phyloP scores from a whole-genome alignment of 371 early-diverging fungal species.

The Lichtheimia ramosa region DNA sequence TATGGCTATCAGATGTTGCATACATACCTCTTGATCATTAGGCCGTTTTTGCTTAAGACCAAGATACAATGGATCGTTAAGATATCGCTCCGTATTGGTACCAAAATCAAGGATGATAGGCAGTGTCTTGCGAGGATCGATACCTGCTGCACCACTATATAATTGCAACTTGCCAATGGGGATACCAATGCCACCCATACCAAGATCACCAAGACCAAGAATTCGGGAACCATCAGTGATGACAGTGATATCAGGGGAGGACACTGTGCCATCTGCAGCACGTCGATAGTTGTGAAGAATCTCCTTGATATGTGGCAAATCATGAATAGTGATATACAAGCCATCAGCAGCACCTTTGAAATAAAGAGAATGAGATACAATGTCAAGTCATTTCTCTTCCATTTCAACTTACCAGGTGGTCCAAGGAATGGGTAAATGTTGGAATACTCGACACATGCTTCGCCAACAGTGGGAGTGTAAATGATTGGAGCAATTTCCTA shows the following conservation, averaged over 20 bases:
- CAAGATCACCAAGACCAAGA: conserved; percentile 90
- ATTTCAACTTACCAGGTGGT: conserved; percentile 61
- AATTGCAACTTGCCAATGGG: conserved; percentile 91
- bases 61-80: conserved; percentile 85
- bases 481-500: conserved; percentile 79
- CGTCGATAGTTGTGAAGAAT: conserved; percentile 64
- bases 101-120: conserved; percentile 91
- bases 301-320: conserved; percentile 65
- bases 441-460: conserved; percentile 88
- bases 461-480: conserved; percentile 92
- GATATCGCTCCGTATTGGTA: conserved; percentile 75
- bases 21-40: conserved; percentile 48
- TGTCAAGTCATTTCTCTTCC: neutral
- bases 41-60: conserved; percentile 80
- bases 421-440: conserved; percentile 83
- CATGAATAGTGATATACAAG: conserved; percentile 79
- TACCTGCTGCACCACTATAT: conserved; percentile 88
- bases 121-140: conserved; percentile 82
- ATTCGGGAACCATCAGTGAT: conserved; percentile 94
- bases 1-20: neutral
- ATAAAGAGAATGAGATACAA: neutral
- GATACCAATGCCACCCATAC: conserved; percentile 91
- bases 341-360: conserved; percentile 65
- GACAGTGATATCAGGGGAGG: conserved; percentile 75
- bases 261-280: conserved; percentile 36